Evolutionary conservation across 2,329 filamentous ascomycete species (phyloP), one percentile per base, ranked within the genome.

Genomic region (Diaporthe ilicicola): DNA sequence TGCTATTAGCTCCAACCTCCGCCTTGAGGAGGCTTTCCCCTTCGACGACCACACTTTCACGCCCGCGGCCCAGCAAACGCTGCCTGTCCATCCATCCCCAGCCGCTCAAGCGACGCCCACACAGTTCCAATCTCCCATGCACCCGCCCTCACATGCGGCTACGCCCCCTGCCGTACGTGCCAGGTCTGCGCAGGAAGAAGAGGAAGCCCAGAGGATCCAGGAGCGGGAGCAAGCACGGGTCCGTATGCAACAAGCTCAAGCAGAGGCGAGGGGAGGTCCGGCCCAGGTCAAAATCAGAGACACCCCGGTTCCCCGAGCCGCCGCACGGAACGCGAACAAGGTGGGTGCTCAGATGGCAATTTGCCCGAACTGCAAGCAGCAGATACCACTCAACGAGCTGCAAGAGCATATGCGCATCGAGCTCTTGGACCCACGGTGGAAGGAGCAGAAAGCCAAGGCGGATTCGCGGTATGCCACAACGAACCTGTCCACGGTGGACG

Each of bases 361-460:
- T 70, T 98, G 95, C 80, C 95, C 95, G 70, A 97, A 97, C 82
- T 98, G 96, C 86, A 92, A 93, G 76, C 94, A 97, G 83, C 91
- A 93, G 75, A 94, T 98, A 72, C 94, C 94, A 9, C 90, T 93
- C 76, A 90, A 92, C 76, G 95, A 98, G 82, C 88, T 98, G 75
- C 93, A 96, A 72, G 91, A 95, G 74, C 95, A 98, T 79, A 95
- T 98, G 90, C 90, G 93, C 81, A 97, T 98, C 79, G 95, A 98
- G 82, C 88, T 98, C 56, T 88, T 98, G 71, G 95, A 98, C 79
- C 95, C 95, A 0, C 90, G 93, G 71, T 98, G 95, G 95, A 97
- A 97, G 80, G 95, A 98, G 79, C 95, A 98, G 80, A 94, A 94
- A 76, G 93, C 93, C 70, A 97, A 97, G 80, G 91, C 93, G 19